Evolutionary conservation across 352 stramenopile species (phyloP).

Genomic region (Phytophthora lateralis): DNA sequence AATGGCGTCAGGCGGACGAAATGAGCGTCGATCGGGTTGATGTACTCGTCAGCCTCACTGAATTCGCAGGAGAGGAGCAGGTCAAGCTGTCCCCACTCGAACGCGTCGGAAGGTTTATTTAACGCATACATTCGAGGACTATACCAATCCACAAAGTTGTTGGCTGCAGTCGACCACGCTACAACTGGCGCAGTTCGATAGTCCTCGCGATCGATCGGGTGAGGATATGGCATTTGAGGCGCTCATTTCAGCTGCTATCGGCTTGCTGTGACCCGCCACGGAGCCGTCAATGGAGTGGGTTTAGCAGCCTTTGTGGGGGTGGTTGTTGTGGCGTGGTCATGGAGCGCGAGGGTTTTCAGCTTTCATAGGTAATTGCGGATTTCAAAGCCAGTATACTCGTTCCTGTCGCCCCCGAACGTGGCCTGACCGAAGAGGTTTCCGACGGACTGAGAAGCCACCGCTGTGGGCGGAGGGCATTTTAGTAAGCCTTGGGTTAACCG

Average conservation of each 20-base stretch:
- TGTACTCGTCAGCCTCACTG: not conserved
- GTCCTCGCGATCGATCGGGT: not conserved
- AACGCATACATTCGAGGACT: not conserved
- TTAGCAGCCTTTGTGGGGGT: not conserved
- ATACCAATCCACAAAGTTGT: conserved; percentile 3
- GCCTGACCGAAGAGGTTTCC: conserved; percentile 5
- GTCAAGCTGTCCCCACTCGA: not conserved
- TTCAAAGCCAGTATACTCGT: not conserved
- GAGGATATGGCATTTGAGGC: not conserved
- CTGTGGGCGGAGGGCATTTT: no score
- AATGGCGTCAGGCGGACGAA: not conserved
- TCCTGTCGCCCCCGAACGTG: conserved; percentile 2
- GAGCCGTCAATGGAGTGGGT: not conserved
- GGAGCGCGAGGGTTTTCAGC: not conserved
- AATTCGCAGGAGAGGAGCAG: not conserved
- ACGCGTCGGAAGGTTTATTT: not conserved
- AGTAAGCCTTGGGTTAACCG: no score
- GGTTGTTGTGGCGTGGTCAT: not conserved
- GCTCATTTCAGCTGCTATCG: not conserved
- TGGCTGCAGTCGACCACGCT: not conserved
- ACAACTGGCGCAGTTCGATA: not conserved
- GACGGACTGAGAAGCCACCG: not conserved
- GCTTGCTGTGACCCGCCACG: not conserved
- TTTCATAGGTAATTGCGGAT: not conserved
- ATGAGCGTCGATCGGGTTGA: not conserved